Percentiles rank a stretch among this genome's conserved stretches.
Conservation (phyloP, 108 stramenopile genomes). For the Skeletonema menzelii region DNA sequence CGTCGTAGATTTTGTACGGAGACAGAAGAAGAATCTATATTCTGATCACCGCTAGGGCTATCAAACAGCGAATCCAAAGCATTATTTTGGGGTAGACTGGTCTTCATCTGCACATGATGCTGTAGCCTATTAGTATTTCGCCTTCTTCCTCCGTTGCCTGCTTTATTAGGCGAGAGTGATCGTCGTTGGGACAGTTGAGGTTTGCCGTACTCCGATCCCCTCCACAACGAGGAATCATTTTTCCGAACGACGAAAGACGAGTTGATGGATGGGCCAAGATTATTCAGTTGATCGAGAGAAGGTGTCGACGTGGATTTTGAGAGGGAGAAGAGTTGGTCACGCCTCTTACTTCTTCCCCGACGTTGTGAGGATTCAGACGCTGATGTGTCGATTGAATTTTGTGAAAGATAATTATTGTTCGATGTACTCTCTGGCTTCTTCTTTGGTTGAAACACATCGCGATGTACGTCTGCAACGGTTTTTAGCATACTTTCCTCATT, state of each 20-base stretch:
- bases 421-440: neutral
- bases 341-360: neutral
- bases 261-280: neutral
- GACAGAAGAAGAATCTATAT: neutral
- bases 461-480: neutral
- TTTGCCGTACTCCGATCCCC: neutral
- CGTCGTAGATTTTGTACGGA: neutral
- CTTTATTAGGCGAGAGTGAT: constrained; percentile 17
- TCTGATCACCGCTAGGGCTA: neutral
- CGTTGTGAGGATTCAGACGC: neutral
- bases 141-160: neutral
- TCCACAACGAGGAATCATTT: neutral
- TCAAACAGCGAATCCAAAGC: neutral
- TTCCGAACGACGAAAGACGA: neutral
- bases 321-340: neutral
- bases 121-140: neutral
- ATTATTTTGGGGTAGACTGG: neutral
- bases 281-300: neutral
- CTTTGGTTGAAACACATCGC: neutral
- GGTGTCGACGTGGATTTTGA: neutral
- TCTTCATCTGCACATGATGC: neutral
- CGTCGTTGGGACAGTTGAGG: constrained; percentile 16
- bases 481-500: neutral
- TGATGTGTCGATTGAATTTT: neutral
- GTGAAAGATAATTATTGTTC: neutral